Base-by-base conservation (phyloP, 2,329 filamentous ascomycete species). In the Spiromastix sp. region DNA sequence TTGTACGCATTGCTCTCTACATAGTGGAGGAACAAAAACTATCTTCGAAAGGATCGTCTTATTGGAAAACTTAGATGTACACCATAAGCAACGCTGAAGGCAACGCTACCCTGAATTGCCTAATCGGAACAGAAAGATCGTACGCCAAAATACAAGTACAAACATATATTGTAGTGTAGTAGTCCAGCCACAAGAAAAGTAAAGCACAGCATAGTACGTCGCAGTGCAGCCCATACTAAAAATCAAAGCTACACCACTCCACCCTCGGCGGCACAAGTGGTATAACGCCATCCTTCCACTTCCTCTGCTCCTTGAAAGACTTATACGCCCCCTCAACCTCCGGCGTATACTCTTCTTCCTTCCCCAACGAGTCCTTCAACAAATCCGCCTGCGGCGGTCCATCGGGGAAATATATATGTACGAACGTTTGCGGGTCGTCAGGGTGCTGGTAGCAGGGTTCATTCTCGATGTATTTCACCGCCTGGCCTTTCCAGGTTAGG, bases 181-280 rank as follows among this genome's bases (percentile, higher is more conserved):
- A n/a, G n/a, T n/a, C n/a, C n/a, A n/a, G n/a, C n/a, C n/a, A n/a
- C n/a, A n/a, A n/a, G n/a, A n/a, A n/a, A n/a, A n/a, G n/a, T n/a
- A n/a, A n/a, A n/a, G n/a, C n/a, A n/a, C n/a, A n/a, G n/a, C n/a
- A n/a, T n/a, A n/a, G n/a, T n/a, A n/a, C n/a, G n/a, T n/a, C n/a
- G n/a, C n/a, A n/a, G n/a, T n/a, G n/a, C n/a, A 24, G n/a, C 7
- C 21, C 21, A 24, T 24, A 24, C 63, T 57, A 87, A 48, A 89
- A 78, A 51, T 85, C 75, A 72, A 81, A 89, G 18, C 64, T 59
- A 45, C 77, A 78, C 67, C 78, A 89, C 50, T 89, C 85, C 42
- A 76, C 69, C 57, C 78, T 79, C 0, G 87, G 87, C 13, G 87
- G 84, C 30, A 85, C 62, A 47, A 81, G 70, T 0, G 87, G 87